Evolutionary conservation across 2,329 filamentous ascomycete species (phyloP).

Genomic region (Colletotrichum paranaense): DNA sequence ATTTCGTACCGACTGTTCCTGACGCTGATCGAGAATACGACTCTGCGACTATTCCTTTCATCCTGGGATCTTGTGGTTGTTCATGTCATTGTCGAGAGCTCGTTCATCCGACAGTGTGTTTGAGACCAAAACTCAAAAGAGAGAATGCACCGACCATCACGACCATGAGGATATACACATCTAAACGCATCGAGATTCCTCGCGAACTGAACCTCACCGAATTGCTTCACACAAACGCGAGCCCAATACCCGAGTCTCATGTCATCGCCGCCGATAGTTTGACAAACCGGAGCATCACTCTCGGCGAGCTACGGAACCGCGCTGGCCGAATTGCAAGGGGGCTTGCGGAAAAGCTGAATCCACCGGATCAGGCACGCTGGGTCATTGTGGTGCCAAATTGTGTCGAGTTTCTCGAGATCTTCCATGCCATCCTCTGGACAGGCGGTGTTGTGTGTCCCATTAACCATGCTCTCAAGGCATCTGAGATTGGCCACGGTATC

Average conservation of each 20-base stretch:
- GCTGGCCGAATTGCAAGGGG: slow-evolving; percentile 55
- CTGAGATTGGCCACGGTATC: slow-evolving; percentile 55
- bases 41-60: background rate
- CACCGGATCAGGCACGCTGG: slow-evolving; percentile 51
- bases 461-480: slow-evolving; percentile 51
- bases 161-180: slow-evolving; percentile 48
- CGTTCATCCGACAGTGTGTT: background rate
- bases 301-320: slow-evolving; percentile 53
- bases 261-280: slow-evolving; percentile 55
- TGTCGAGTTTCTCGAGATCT: slow-evolving; percentile 55
- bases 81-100: background rate
- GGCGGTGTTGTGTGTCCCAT: slow-evolving; percentile 52
- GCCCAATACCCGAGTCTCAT: slow-evolving; percentile 52
- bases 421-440: slow-evolving; percentile 54
- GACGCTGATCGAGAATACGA: background rate
- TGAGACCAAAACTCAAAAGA: background rate
- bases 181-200: slow-evolving; percentile 47
- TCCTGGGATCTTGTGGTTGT: background rate
- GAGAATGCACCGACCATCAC: slow-evolving; percentile 6
- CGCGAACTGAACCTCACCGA: slow-evolving; percentile 55
- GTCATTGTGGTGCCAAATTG: slow-evolving; percentile 57
- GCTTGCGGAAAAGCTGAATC: slow-evolving; percentile 44
- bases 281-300: slow-evolving; percentile 56
- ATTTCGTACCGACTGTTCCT: background rate
- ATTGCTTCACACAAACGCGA: slow-evolving; percentile 52